These are phyloP conservation scores for Pichia insulana DNA, from an alignment of 805 yeast genomes.

Conservation along the genomic window DNA sequence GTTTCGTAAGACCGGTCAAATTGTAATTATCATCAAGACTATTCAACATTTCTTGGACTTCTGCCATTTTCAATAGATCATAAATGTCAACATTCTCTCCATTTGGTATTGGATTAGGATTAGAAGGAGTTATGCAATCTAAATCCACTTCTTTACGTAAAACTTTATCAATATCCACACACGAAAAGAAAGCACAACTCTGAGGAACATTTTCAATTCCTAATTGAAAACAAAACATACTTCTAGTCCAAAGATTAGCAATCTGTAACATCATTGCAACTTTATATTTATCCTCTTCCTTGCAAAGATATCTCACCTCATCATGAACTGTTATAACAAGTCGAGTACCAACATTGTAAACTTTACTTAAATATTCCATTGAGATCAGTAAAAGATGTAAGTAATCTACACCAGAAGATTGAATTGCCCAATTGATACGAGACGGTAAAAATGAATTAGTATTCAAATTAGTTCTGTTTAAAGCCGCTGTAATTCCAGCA, in stretches of 20 bases:
- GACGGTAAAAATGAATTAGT: constrained; percentile 71
- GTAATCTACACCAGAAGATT: constrained; percentile 96
- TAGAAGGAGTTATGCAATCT: constrained; percentile 88
- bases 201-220: constrained; percentile 89
- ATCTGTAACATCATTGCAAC: constrained; percentile 82
- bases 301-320: constrained; percentile 76
- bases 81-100: constrained; percentile 71
- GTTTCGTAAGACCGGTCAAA: constrained; percentile 11
- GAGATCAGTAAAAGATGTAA: constrained; percentile 75
- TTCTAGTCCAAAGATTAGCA: constrained; percentile 91
- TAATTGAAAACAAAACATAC: constrained; percentile 86
- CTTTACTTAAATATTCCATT: constrained; percentile 71
- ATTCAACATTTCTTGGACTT: constrained; percentile 22
- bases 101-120: constrained; percentile 57
- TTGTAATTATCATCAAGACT: constrained; percentile 7
- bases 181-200: constrained; percentile 90
- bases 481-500: constrained; percentile 85
- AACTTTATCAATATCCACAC: constrained; percentile 83
- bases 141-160: constrained; percentile 88
- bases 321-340: constrained; percentile 88
- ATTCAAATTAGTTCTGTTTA: constrained; percentile 56
- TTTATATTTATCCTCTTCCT: constrained; percentile 63
- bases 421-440: constrained; percentile 95
- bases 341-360: constrained; percentile 64
- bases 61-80: constrained; percentile 36